Percentiles rank a stretch among this genome's conserved stretches.
These are phyloP conservation scores for Sporobolomyces phaffii DNA, from an alignment of 768 basidiomycete genomes.

Conservation along the genomic window DNA sequence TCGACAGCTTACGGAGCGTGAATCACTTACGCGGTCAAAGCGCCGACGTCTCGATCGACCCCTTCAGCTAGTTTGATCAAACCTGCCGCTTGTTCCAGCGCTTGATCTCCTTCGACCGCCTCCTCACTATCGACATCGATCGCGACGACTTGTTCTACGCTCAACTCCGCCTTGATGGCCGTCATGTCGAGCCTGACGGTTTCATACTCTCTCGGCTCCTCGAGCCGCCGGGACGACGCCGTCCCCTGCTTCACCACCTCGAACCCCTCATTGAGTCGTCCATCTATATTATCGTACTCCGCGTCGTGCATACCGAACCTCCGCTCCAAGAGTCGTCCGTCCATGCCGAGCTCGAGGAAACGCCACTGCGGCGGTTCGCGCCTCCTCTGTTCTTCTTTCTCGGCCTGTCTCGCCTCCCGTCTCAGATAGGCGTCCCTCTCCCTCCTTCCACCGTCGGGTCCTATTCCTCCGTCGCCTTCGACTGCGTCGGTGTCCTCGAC, in stretches of 20 bases:
- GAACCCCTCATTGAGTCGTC: too few species aligned
- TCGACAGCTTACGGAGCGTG: too few species aligned
- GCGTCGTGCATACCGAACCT: not conserved
- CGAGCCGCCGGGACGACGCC: too few species aligned
- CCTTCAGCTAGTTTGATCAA: not conserved
- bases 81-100: not conserved
- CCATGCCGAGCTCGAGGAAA: not conserved
- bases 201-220: not conserved
- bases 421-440: not conserved
- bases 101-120: not conserved
- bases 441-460: not conserved
- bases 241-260: too few species aligned
- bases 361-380: not conserved
- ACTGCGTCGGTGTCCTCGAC: not conserved
- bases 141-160: not conserved
- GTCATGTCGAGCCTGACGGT: conserved; percentile 1
- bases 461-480: not conserved
- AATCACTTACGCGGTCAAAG: conserved; percentile 7
- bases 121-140: not conserved
- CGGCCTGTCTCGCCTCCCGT: not conserved
- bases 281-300: too few species aligned
- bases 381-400: not conserved
- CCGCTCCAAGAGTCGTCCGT: not conserved
- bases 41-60: conserved; percentile 7
- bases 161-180: not conserved